Evolutionary conservation across 2,329 filamentous ascomycete genomes (phyloP).

Genomic region (Cercospora sesami): DNA sequence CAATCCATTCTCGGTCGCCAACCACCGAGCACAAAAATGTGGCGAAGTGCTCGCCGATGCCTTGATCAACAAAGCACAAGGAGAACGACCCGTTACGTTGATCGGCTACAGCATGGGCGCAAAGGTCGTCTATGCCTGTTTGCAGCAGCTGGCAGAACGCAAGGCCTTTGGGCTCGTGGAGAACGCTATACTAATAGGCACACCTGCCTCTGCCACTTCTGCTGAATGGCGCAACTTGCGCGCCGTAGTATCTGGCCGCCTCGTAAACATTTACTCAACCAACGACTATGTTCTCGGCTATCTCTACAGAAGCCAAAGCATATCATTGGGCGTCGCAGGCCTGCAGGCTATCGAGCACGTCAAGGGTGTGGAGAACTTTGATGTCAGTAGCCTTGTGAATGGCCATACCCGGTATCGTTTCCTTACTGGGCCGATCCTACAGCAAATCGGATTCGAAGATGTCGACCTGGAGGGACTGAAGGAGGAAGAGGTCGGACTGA

Average conservation of each 20-base stretch:
- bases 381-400: constrained; percentile 53
- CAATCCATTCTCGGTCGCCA: constrained; percentile 45
- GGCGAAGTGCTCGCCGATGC: constrained; percentile 46
- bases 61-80: constrained; percentile 45
- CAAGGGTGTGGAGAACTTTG: constrained; percentile 62
- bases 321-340: constrained; percentile 81
- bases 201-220: constrained; percentile 71
- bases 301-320: constrained; percentile 78
- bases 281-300: constrained; percentile 88
- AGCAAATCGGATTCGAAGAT: constrained; percentile 56
- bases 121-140: constrained; percentile 74
- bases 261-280: constrained; percentile 85
- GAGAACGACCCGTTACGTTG: constrained; percentile 44
- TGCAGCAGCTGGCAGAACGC: constrained; percentile 73
- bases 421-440: constrained; percentile 53
- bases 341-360: constrained; percentile 71
- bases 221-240: constrained; percentile 75
- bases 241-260: constrained; percentile 73
- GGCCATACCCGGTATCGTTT: constrained; percentile 55
- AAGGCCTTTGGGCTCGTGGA: constrained; percentile 82
- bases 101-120: constrained; percentile 45
- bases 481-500: constrained; percentile 44
- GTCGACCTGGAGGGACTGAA: constrained; percentile 52
- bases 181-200: constrained; percentile 77
- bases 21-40: constrained; percentile 41